Base-by-base conservation (phyloP, 495 filamentous ascomycete genomes). In the Sordaria brevicollis region DNA sequence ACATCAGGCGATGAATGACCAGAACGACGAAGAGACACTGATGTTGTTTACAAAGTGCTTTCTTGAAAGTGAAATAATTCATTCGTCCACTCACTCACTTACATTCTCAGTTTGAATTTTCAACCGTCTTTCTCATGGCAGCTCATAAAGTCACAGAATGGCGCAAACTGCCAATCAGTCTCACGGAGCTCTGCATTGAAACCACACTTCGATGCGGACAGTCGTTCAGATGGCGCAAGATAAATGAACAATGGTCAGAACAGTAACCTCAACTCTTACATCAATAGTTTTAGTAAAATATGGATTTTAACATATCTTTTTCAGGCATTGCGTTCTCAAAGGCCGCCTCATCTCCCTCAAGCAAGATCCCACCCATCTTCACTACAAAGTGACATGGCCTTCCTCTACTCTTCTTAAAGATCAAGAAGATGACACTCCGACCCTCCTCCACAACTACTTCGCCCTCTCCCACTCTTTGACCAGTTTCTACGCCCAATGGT, bases 121-220 rank as follows among this genome's bases (percentile, higher is more conserved):
- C n/a, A 31, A 69, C 35, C 15, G 66, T 68, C 35, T 15, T 65
- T n/a, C n/a, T 9, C 19, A 80, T 81, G 79, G 57, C 70, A 19
- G 69, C 75, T 17, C 71, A 73, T 57, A 76, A 77, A 38, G 75
- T 85, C 35, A 82, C 86, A 25, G 90, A 92, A 72, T 97, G 93
- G 93, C 86, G 86, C 62, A 93, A 91, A 81, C 84, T 97, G 68
- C 91, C 93, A 39, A 81, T 97, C 57, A 91, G 85, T 71, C 81
- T 96, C 33, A 84, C 87, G 34, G 94, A 97, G 77, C 86, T 97
- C 35, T 96, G 92, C 72, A 91, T 97, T 69, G 91, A 96, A 74
- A 97, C 94, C 0, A 96, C 93, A 1, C 82, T 97, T 17, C 89
- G 93, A 66, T 97, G 93, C 77, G 94, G 94, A 21, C 94, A 97